Evolutionary conservation across 345 rosid genomes (phyloP).

Genomic region (Kernera saxatilis): DNA sequence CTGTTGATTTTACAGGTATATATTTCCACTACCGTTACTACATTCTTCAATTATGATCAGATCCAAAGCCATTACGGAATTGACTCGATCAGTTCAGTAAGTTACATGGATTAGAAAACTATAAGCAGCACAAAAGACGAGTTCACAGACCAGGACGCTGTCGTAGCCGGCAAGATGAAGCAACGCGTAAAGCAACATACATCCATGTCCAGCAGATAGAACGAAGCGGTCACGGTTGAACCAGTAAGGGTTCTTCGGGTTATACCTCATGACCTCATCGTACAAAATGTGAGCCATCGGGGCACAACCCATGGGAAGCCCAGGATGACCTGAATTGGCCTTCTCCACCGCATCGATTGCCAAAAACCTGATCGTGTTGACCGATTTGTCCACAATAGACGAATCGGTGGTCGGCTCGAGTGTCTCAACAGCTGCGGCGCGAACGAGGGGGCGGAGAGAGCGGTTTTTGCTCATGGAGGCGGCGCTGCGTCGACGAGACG

Average conservation of each 20-base stretch:
- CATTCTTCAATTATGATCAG: slow-evolving; percentile 9
- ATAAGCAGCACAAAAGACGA: not conserved
- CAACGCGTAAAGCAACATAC: slow-evolving; percentile 92
- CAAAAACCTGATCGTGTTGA: slow-evolving; percentile 46
- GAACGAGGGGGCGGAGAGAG: slow-evolving; percentile 30
- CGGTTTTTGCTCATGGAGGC: slow-evolving; percentile 22
- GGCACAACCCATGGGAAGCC: slow-evolving; percentile 55
- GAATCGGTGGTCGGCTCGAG: slow-evolving; percentile 26
- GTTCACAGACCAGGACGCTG: slow-evolving; percentile 57
- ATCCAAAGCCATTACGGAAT: not conserved
- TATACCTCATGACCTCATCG: slow-evolving; percentile 96
- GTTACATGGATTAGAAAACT: not conserved
- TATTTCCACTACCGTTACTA: not conserved
- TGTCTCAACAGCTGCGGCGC: slow-evolving; percentile 27
- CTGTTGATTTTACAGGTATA: not conserved
- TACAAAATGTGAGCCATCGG: slow-evolving; percentile 94
- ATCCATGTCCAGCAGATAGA: slow-evolving; percentile 95
- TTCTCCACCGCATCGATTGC: slow-evolving; percentile 54
- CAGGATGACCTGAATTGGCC: slow-evolving; percentile 60
- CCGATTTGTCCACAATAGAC: slow-evolving; percentile 39
- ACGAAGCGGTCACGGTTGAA: slow-evolving; percentile 96
- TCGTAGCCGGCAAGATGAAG: slow-evolving; percentile 98
- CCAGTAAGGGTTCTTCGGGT: slow-evolving; percentile 99
- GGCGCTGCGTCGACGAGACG: slow-evolving; percentile 26
- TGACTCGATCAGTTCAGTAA: not conserved